Evolutionary conservation across 2,329 filamentous ascomycete species (phyloP), one percentile per base, ranked within the genome.

Genomic region (Aspergillus sergii): DNA sequence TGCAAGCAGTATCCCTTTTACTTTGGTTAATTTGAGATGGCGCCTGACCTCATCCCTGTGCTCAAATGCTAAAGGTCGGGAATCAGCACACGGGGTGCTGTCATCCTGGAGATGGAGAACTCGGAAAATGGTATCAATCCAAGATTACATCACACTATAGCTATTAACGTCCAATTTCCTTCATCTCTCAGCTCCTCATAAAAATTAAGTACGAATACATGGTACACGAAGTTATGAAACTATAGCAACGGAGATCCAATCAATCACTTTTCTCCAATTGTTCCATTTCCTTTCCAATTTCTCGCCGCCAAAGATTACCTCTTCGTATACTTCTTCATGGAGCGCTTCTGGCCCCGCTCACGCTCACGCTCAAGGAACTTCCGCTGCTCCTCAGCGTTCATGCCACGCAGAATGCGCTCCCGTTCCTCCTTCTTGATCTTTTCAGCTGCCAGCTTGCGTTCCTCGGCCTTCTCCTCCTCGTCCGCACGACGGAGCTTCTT

Each of bases 361-460:
- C 85, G 87, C 84, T 94, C 91, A 79, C 88, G 91, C 71, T 94
- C 91, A 61, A 94, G 84, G 76, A 89, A 94, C 81, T 92, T 93
- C 83, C 92, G 91, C 84, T 94, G 92, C 64, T 91, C 90, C 79
- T 94, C 93, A 60, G 92, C 91, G 72, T 90, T 90, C 72, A 94
- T 85, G 14, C 85, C 85, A 73, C 89, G 91, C 67, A 95, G 85
- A 75, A 94, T 89, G 69, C 89, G 88, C 72, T 97, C 94, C 59
- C 94, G 88, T 86, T 98, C 96, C 73, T 91, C 88, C 82, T 97
- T 97, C 80, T 90, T 94, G 77, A 90, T 82, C 79, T 87, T 79
- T 84, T 88, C 74, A 64, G 80, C 69, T 69, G 78, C 64, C 73
- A 73, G 57, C 73, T 84, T 83, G 60, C 86, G 79, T 76, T 89